Evolutionary conservation across 2,329 filamentous ascomycete genomes (phyloP), one percentile per base, ranked within the genome.

Genomic region (Hypomyces rosellus): DNA sequence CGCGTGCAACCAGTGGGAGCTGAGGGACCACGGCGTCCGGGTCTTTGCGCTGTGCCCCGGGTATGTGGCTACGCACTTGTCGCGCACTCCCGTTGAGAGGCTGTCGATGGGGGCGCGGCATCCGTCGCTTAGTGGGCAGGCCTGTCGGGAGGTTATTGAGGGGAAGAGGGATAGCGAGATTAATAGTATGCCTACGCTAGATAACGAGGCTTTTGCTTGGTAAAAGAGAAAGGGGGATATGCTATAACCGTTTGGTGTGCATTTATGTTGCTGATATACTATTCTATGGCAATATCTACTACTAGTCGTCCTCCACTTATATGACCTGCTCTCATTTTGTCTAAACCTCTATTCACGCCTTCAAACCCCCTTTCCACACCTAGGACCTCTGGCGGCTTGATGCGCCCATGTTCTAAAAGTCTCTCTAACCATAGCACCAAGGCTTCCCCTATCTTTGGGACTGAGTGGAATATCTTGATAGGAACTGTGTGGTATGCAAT

Each of bases 401-500:
- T 59, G 0, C 73, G 61, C 0, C 74, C 71, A 0, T 73, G 68
- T 8, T 75, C 69, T 6, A 90, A 64, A n/a, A 90, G 65, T 20
- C 73, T 69, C 62, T 89, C 86, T 22, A 89, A 68, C 86, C 86
- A 90, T 1, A 69, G 62, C 12, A 81, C 81, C 48, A 89, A 62
- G 0, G 73, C 73, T 54, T 82, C 77, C 0, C 87, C 87, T 0
- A 89, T 71, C 2, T 73, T 72, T 0, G 81, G 77, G 0, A 83
- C 74, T 51, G 85, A 81, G 60, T 91, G 87, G 60, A 88, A 90
- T 4, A 88, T 60, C 65, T 90, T 90, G 54, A 91, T 87, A 0
- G 86, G 86, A 0, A 90, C 82, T 0, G 74, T 80, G 59, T 89
- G 85, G 50, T 82, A 76, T 5, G 71, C 63, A 0, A 82, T 70